A percentile compares a stretch with the other conserved stretches of the same genome.
Conservation (phyloP, 305 asterid species). For the Plantago coronopus region DNA sequence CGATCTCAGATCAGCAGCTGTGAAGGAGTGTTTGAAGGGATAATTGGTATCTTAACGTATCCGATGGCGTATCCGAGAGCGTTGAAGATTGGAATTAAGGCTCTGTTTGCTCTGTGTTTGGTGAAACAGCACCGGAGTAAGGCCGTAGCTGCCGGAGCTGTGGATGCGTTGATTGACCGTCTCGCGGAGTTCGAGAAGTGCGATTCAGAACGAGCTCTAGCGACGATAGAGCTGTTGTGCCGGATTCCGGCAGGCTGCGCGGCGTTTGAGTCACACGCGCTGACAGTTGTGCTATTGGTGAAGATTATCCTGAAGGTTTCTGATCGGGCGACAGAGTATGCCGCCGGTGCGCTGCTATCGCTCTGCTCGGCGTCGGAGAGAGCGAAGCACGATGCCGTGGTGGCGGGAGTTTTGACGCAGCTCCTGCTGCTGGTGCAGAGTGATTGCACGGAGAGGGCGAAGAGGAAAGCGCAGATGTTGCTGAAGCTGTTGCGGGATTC, state of each 20-base stretch:
- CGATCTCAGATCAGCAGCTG: slow-evolving; percentile 55
- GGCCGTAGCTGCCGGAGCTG: slow-evolving; percentile 86
- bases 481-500: slow-evolving; percentile 69
- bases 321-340: slow-evolving; percentile 91
- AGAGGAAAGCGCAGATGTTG: slow-evolving; percentile 87
- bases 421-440: slow-evolving; percentile 75
- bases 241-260: slow-evolving; percentile 69
- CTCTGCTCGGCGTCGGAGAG: slow-evolving; percentile 68
- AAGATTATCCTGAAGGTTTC: slow-evolving; percentile 70
- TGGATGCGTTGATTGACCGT: slow-evolving; percentile 52
- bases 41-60: slow-evolving; percentile 57
- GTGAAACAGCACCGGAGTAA: slow-evolving; percentile 78
- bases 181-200: slow-evolving; percentile 73
- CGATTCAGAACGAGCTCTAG: slow-evolving; percentile 89
- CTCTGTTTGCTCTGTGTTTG: slow-evolving; percentile 75
- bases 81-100: slow-evolving; percentile 66
- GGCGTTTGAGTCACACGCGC: slow-evolving; percentile 64
- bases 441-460: slow-evolving; percentile 93
- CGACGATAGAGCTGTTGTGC: slow-evolving; percentile 89
- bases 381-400: slow-evolving; percentile 57
- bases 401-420: slow-evolving; percentile 76
- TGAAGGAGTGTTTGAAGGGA: slow-evolving; percentile 71
- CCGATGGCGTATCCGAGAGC: slow-evolving; percentile 64
- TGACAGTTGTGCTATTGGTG: slow-evolving; percentile 72
- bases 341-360: slow-evolving; percentile 82